Evolutionary conservation across 768 basidiomycete genomes (phyloP), one percentile per base, ranked within the genome.

Genomic region (Pisolithus marmoratus): DNA sequence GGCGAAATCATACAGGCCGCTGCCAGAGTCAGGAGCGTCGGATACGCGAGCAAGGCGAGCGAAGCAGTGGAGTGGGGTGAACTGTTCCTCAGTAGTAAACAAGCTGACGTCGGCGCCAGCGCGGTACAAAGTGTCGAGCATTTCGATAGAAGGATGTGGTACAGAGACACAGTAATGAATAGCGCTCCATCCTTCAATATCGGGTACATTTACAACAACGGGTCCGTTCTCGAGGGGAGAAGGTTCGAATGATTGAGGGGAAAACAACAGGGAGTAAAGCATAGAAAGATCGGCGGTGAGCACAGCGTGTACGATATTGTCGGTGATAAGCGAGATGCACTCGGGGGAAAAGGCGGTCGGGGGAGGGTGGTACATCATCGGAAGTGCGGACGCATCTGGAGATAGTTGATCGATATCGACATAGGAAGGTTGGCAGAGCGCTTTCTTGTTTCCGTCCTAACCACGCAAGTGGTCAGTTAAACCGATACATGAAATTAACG

Each of bases 101-200:
- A 89, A 70, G 44, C 84, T 76, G 54, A 85, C 68, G 58, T 90
- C 87, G 20, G 86, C 85, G 43, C 88, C 88, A 31, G 87, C 87
- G 53, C 78, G 82, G 58, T 87, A 89, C 37, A 90, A 72, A 23
- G 81, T 76, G 56, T 90, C 86, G 53, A 90, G 72, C 49, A 84
- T 72, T 50, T 82, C 76, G 40, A 79, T 68, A 12, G 80, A 84
- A 3, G 84, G 87, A 22, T 70, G 66, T 48, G 70, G 67, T 46
- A 73, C 72, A 52, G 80, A 75, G 50, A 77, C 81, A 61, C 84
- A 86, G 59, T 89, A 74, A 58, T 90, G 88, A 46, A 90, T 75
- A 50, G 82, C 74, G 56, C 83, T 82, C 85, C 87, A 88, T 46
- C 86, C 87, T 46, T 78, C 74, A 6, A 72, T 59, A 62, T 90